These are phyloP conservation scores for Phytophthora tubulina DNA, from an alignment of 352 stramenopile species.

Conservation along the genomic window DNA sequence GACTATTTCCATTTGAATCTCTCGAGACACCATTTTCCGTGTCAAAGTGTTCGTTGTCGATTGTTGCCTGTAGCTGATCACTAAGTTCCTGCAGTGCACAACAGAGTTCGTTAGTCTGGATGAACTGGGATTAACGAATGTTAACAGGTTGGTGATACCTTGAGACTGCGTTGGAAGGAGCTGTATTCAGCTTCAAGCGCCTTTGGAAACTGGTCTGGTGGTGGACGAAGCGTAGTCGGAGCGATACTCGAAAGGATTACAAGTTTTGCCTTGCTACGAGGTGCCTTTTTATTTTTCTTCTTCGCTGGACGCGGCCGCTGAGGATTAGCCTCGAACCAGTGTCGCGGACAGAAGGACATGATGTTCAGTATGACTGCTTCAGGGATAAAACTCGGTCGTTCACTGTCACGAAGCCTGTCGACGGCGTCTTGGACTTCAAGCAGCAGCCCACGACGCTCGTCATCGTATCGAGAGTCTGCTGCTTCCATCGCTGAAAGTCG, in stretches of 20 bases:
- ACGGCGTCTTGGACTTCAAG: slow-evolving; percentile 43
- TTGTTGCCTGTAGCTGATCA: slow-evolving; percentile 24
- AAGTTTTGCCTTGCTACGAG: background rate
- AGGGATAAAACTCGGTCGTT: slow-evolving; percentile 42
- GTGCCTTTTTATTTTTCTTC: slow-evolving; percentile 16
- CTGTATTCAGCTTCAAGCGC: slow-evolving; percentile 45
- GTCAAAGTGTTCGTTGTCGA: slow-evolving; percentile 44
- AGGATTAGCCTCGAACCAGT: slow-evolving; percentile 62
- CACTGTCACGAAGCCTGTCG: slow-evolving; percentile 37
- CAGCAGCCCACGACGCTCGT: slow-evolving; percentile 42
- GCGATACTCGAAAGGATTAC: slow-evolving; percentile 5
- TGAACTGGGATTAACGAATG: background rate
- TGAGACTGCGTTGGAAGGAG: slow-evolving; percentile 33
- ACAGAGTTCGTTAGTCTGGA: background rate
- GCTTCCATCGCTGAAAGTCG: slow-evolving; percentile 45
- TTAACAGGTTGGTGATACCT: slow-evolving; percentile 34
- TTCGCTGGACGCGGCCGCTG: background rate
- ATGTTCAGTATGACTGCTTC: slow-evolving; percentile 48
- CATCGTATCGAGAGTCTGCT: slow-evolving; percentile 52
- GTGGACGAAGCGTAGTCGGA: slow-evolving; percentile 37
- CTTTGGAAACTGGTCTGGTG: slow-evolving; percentile 44
- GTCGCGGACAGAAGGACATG: slow-evolving; percentile 59
- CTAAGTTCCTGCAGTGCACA: slow-evolving; percentile 34
- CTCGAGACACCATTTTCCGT: slow-evolving; percentile 38
- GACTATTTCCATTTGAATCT: slow-evolving; percentile 37